Evolutionary conservation across 2,329 filamentous ascomycete genomes (phyloP), one percentile per base, ranked within the genome.

Genomic region (Ophiostoma australiae): DNA sequence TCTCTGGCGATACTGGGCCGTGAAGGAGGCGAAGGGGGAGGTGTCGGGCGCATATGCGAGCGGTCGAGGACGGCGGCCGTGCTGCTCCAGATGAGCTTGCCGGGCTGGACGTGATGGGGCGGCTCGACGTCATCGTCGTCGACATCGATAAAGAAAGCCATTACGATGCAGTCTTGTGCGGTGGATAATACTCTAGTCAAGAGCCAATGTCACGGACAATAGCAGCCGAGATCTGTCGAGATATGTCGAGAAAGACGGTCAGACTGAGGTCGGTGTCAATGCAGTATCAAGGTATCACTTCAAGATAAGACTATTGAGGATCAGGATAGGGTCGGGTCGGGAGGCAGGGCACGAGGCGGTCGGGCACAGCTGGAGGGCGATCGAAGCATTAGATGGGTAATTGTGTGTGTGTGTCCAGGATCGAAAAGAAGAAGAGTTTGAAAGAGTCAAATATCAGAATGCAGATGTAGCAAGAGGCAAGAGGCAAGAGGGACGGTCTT

Each of bases 71-170:
- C 71, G 68, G 72, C 48, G 31, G 69, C 68, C 11, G 67, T 70
- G 70, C 61, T 70, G 73, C 70, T 73, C 74, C 75, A 76, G 48
- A 76, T 65, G n/a, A 75, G 73, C 48, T 76, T 76, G 73, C 71
- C 70, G 69, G 67, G 74, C n/a, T 73, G 73, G 58, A 72, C 67
- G 11, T 76, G 70, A 70, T 77, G 73, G n/a, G 74, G 75, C 58
- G 75, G 72, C 41, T 77, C 76, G 73, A 73, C 74, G n/a, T 78
- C 77, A 8, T 78, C 77, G 66, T 77, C 76, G 37, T 76, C 76
- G 58, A 78, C 73, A 67, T 79, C 78, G 41, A 79, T 76, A 74
- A 79, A 78, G 11, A 78, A 73, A 17, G 77, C 78, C 78, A 79
- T 79, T 58, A 7, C 20, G 23, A 5, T 4, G 41, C 27, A 48